Conservation (phyloP, 768 basidiomycete species). For the Amanita pseudoporphyria region DNA sequence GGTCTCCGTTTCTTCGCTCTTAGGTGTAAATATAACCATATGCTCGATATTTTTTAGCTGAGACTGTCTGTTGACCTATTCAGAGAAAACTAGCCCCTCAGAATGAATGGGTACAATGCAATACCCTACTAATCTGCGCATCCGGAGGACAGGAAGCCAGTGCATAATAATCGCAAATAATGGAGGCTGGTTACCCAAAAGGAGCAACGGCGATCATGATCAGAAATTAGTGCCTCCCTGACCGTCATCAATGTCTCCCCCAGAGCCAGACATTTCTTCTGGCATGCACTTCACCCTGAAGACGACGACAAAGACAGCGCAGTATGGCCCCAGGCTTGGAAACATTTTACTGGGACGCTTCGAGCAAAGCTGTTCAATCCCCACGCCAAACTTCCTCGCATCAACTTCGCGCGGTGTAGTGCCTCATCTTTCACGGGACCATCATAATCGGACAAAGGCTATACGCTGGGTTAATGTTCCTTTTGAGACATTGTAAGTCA, state of each 20-base stretch:
- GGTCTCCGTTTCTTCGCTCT: not conserved
- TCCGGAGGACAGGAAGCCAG: not conserved
- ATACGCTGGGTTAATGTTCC: constrained; percentile 61
- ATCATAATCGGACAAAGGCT: constrained; percentile 32
- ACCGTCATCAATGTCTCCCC: not conserved
- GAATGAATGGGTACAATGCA: too few species aligned
- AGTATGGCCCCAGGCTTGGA: constrained; percentile 29
- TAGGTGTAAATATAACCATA: not conserved
- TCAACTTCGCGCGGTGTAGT: constrained; percentile 66
- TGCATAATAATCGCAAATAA: not conserved
- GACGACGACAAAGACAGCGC: constrained; percentile 4
- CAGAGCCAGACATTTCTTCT: not conserved
- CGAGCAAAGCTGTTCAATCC: constrained; percentile 25
- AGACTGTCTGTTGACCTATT: too few species aligned
- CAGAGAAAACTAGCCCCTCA: too few species aligned
- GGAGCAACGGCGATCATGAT: not conserved
- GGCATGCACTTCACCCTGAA: constrained; percentile 11
- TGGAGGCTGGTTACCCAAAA: not conserved
- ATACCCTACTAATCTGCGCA: too few species aligned
- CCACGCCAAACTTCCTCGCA: constrained; percentile 54
- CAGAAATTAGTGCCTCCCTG: not conserved
- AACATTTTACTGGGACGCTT: constrained; percentile 17
- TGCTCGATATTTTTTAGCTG: not conserved
- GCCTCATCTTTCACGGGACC: constrained; percentile 65
- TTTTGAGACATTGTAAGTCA: constrained; percentile 75